Conservation (phyloP, 257 asterid genomes). For the Solanum pinnatisectum region DNA sequence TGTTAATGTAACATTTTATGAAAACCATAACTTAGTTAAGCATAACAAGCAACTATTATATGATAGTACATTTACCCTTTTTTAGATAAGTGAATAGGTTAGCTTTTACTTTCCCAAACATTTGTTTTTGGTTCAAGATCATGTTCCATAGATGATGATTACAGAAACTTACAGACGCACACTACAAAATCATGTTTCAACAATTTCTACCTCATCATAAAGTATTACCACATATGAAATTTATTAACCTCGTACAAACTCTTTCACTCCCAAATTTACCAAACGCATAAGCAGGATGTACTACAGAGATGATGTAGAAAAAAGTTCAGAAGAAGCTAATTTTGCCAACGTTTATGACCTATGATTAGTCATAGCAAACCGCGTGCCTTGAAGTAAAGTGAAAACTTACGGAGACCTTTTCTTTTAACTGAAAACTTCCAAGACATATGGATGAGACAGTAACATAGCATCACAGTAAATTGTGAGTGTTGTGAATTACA, state of each 20-base stretch:
- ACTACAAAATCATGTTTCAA: not conserved
- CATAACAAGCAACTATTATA: not conserved
- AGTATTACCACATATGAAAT: not conserved
- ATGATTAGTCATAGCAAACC: not conserved
- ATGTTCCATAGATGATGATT: not conserved
- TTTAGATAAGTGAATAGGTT: not conserved
- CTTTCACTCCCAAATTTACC: not conserved
- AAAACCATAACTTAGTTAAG: not conserved
- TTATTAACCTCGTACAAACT: not conserved
- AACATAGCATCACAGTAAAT: not conserved
- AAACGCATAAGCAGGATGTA: not conserved
- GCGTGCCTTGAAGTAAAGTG: not conserved
- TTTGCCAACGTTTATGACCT: not conserved
- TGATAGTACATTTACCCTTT: not conserved
- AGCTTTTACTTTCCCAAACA: not conserved
- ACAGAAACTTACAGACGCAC: not conserved
- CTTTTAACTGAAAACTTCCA: not conserved
- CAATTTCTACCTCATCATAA: not conserved
- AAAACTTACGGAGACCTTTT: not conserved
- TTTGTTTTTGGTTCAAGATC: not conserved
- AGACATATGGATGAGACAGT: not conserved
- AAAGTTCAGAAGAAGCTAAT: not conserved
- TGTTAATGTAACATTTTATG: not conserved
- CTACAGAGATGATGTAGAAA: not conserved
- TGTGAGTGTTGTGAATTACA: not conserved